Percentiles rank a stretch among this genome's conserved stretches.
Conservation (phyloP, 768 basidiomycete genomes). For the Tylopilus sp. region DNA sequence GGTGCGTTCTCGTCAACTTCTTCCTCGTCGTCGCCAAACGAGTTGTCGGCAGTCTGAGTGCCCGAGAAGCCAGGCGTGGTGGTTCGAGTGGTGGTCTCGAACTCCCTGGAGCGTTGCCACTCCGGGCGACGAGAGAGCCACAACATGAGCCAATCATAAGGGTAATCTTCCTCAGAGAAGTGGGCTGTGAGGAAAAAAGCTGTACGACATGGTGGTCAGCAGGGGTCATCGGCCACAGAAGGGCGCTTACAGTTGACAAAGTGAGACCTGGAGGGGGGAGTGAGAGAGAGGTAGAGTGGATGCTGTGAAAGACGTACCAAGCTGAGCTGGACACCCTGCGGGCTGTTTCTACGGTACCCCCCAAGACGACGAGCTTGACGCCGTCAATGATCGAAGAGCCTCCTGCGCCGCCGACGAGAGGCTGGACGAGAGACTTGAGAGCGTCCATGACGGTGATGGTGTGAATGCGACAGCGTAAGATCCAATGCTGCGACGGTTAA, state of each 20-base stretch:
- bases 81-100: constrained; percentile 81
- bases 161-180: constrained; percentile 87
- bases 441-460: constrained; percentile 57
- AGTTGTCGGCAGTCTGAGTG: constrained; percentile 47
- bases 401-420: constrained; percentile 71
- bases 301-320: constrained; percentile 48
- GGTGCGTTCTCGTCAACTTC: constrained; percentile 44
- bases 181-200: constrained; percentile 88
- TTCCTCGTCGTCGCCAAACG: constrained; percentile 49
- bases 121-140: constrained; percentile 85
- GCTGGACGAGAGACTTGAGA: constrained; percentile 76
- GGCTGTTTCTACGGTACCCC: constrained; percentile 85
- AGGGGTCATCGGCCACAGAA: neutral
- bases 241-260: constrained; percentile 77
- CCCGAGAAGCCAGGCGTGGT: constrained; percentile 55
- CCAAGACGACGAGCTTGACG: constrained; percentile 86
- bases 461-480: constrained; percentile 26
- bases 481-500: constrained; percentile 37
- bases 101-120: constrained; percentile 87
- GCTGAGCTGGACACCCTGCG: constrained; percentile 78
- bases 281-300: constrained; percentile 7
- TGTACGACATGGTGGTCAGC: constrained; percentile 26
- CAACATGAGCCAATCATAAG: constrained; percentile 89
- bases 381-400: constrained; percentile 82
- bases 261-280: constrained; percentile 53